These are phyloP conservation scores for Dactylellina parvicollis DNA, from an alignment of 2,329 filamentous ascomycete species.

Conservation along the genomic window DNA sequence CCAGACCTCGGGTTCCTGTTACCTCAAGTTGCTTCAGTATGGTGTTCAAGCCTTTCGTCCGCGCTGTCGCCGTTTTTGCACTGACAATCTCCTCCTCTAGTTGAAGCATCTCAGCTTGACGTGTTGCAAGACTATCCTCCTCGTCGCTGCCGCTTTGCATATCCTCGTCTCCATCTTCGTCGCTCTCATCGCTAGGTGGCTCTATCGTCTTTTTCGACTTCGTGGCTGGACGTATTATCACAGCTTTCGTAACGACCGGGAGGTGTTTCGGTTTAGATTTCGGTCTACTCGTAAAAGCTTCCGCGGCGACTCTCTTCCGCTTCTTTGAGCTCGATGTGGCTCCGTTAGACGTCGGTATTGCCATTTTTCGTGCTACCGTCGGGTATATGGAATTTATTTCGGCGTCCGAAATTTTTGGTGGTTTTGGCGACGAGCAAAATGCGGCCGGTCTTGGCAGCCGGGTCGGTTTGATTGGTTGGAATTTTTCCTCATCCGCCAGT, in stretches of 20 bases:
- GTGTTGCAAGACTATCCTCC: conserved; percentile 17
- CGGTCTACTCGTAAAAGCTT: conserved; percentile 18
- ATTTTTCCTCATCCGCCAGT: conserved; percentile 50
- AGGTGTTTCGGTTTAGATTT: conserved; percentile 35
- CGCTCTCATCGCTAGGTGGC: conserved; percentile 33
- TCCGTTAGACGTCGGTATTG: conserved; percentile 36
- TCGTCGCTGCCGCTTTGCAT: conserved; percentile 32
- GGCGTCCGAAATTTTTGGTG: conserved; percentile 41
- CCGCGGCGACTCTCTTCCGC: conserved; percentile 47
- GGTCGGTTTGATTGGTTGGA: conserved; percentile 46
- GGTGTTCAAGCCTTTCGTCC: conserved; percentile 62
- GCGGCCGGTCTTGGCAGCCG: conserved; percentile 37
- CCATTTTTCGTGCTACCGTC: conserved; percentile 31
- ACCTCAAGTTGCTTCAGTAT: conserved; percentile 72
- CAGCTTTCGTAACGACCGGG: conserved; percentile 45
- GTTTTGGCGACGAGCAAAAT: conserved; percentile 33
- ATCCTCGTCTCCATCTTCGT: conserved; percentile 31
- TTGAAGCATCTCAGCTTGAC: conserved; percentile 73
- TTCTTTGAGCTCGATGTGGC: conserved; percentile 41
- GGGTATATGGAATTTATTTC: background rate
- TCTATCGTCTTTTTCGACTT: conserved; percentile 15
- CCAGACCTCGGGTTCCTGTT: background rate
- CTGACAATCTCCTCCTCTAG: conserved; percentile 84
- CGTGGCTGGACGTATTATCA: conserved; percentile 40
- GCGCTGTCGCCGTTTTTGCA: conserved; percentile 96